Base-by-base conservation (phyloP, 371 early-diverging fungal species). In the Capillidium rhysosporum region DNA sequence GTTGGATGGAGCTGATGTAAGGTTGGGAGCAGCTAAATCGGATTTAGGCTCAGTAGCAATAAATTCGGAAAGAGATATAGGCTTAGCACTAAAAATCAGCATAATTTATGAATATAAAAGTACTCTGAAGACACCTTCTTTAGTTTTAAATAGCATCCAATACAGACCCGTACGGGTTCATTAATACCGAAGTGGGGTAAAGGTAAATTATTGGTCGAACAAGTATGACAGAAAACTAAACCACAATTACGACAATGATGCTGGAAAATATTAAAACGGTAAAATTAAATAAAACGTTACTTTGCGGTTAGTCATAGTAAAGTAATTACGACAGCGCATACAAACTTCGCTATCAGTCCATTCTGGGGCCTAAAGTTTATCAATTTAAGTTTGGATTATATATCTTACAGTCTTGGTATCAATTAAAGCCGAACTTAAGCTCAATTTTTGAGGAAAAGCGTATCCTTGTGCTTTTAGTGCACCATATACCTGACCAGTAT, bases 181-280 rank as follows among this genome's bases (percentile, higher is more conserved):
- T 77, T 82, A 28, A 92, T 80, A 28, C 87, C 95, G 52, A 87
- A 69, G 52, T 86, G 80, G 2, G 90, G 88, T 29, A 94, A 67
- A 2, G 90, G 67, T 25, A 84, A 60, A 2, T 61, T 78, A 63
- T 89, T 89, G 28, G 86, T 79, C 4, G 92, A 92, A 62, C 96
- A 95, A 40, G 80, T 73, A 29, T 84, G 79, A 64, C 93, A 92
- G 59, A 83, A 94, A 3, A 89, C 89, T 39, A 80, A 70, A 8
- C 96, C 96, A 64, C 96, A 95, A 59, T 89, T 85, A 62, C 96
- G 77, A 60, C 96, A 95, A 65, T 95, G 96, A 66, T 95, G 96
- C 72, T 73, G 63, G 29, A 55, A 34, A n/a, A 52, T 8, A 43
- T 31, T 12, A 4, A 34, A 16, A 18, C 0, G 20, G 8, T 20